Evolutionary conservation across 805 yeast genomes (phyloP).

Genomic region (Sugiyamaella qingdaonensis): DNA sequence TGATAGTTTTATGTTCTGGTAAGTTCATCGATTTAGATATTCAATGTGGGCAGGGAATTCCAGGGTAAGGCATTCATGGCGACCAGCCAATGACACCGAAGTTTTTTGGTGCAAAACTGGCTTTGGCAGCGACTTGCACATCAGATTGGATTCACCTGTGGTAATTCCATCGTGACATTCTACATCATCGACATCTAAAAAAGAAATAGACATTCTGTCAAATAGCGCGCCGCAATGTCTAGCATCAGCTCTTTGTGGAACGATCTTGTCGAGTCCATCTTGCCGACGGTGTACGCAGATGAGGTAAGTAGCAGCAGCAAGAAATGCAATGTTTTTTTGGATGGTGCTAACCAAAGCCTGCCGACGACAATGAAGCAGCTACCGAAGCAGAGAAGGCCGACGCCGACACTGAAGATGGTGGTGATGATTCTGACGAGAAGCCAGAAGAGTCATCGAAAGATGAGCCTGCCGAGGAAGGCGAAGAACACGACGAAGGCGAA

Average conservation of each 20-base stretch:
- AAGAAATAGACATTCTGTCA: neutral
- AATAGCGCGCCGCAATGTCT: slow-evolving; percentile 15
- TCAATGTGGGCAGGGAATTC: neutral
- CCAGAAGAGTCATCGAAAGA: slow-evolving; percentile 14
- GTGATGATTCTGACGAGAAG: slow-evolving; percentile 32
- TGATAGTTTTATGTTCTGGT: too few species aligned
- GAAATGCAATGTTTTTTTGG: slow-evolving; percentile 17
- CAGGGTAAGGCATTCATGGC: neutral
- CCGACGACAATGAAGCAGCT: neutral
- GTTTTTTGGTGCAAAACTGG: neutral
- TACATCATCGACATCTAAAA: neutral
- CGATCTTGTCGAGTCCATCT: slow-evolving; percentile 74
- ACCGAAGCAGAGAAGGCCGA: slow-evolving; percentile 4
- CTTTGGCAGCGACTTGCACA: neutral
- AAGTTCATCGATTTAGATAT: too few species aligned
- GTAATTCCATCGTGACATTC: neutral
- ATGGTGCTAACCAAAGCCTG: neutral
- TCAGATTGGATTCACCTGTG: neutral
- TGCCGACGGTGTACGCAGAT: slow-evolving; percentile 79
- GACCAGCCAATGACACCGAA: neutral
- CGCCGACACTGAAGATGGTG: slow-evolving; percentile 22
- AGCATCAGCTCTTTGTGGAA: slow-evolving; percentile 21
- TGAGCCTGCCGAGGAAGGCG: slow-evolving; percentile 31
- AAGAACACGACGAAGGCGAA: slow-evolving; percentile 40
- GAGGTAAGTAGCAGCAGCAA: slow-evolving; percentile 22